Base-by-base conservation (phyloP, 1,284 basidiomycete species). In the Naganishia liquefaciens region DNA sequence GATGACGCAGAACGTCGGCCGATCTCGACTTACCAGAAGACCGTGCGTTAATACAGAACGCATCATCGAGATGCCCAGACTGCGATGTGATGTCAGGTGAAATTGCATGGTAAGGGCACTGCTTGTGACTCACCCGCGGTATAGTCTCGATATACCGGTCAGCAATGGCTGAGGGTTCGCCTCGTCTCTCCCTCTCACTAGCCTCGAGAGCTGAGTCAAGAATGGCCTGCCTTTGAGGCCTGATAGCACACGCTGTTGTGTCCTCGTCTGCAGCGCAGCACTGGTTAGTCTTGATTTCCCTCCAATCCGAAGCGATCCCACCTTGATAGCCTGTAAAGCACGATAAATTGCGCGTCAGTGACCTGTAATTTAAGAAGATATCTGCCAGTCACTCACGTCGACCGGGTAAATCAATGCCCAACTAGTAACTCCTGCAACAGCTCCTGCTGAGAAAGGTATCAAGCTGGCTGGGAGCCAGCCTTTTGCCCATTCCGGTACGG, bases 341-440 rank as follows among this genome's bases (percentile, higher is more conserved):
- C 15, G 9, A 44, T n/a, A 15, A 10, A 49, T 10, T 21, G 30
- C 2, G 11, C 7, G 23, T 66, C 28, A 55, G 57, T 40, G 28
- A 7, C 33, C 13, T 37, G 9, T 15, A 27, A 15, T 42, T 30
- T 30, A 30, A 33, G 30, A 28, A 11, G 13, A 25, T 30, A 46
- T 21, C 17, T 37, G 47, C 6, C 11, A 15, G 33, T 17, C 5
- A 74, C 76, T 76, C 70, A 76, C 78, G 67, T 79, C 78, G 3
- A 79, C 74, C 40, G 78, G 78, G 63, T 79, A 79, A 6, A 79
- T 79, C 64, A 78, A 62, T 0, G 77, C 77, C 77, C 78, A 79
- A 64, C 72, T 74, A 0, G 74, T 76, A 10, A 79, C 77, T n/a
- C 78, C 78, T 3, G 78, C 78, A 19, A 78, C 23, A 65, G 72